Conservation (phyloP, 257 asterid species). For the Coffea eugenioides region DNA sequence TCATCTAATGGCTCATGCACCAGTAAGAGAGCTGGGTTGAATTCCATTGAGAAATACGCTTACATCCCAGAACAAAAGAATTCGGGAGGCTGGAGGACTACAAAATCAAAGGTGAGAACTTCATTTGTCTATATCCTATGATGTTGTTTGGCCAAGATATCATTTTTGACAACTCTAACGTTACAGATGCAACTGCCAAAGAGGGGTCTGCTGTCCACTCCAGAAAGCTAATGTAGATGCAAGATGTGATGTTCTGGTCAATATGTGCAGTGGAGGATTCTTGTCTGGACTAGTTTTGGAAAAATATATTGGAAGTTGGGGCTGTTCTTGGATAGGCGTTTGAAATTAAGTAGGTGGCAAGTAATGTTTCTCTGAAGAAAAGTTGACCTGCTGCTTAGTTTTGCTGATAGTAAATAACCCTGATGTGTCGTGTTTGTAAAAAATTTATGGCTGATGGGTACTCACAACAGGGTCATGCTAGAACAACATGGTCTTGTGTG, state of each 20-base stretch:
- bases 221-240: conserved; percentile 8
- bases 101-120: conserved; percentile 62
- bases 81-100: conserved; percentile 72
- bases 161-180: conserved; percentile 3
- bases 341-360: neutral
- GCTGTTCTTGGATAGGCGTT: neutral
- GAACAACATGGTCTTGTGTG: neutral
- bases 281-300: neutral
- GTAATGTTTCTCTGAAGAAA: neutral
- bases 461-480: neutral
- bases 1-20: conserved; percentile 36
- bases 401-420: neutral
- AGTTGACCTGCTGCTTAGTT: neutral
- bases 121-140: neutral
- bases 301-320: neutral
- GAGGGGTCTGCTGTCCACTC: conserved; percentile 33
- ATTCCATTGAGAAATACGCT: conserved; percentile 54
- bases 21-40: conserved; percentile 20
- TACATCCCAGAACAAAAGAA: conserved; percentile 56
- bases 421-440: neutral
- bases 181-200: conserved; percentile 83
- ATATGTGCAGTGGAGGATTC: neutral
- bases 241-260: neutral
- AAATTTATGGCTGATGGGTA: neutral
- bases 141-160: neutral